These are phyloP conservation scores for Ophiocordyceps sinensis DNA, from an alignment of 2,329 filamentous ascomycete species.

Conservation along the genomic window DNA sequence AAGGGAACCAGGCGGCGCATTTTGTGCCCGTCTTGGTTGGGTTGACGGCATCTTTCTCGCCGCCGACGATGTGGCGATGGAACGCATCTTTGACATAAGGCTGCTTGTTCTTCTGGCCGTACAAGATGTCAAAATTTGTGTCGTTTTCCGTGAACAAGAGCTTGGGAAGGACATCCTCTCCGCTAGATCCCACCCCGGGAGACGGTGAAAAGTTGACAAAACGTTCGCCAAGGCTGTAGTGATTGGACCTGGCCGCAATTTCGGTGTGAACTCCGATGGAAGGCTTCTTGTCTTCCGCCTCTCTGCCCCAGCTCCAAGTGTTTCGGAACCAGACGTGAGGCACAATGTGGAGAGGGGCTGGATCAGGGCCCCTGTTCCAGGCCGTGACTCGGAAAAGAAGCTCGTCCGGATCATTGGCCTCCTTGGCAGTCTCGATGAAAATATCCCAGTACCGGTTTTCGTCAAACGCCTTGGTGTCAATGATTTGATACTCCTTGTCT, in stretches of 20 bases:
- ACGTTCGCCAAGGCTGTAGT: slow-evolving; percentile 67
- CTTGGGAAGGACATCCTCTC: slow-evolving; percentile 71
- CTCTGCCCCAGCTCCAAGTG: slow-evolving; percentile 89
- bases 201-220: slow-evolving; percentile 81
- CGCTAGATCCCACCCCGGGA: slow-evolving; percentile 63
- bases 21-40: slow-evolving; percentile 73
- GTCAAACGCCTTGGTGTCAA: slow-evolving; percentile 78
- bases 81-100: slow-evolving; percentile 93
- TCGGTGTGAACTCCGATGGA: slow-evolving; percentile 53
- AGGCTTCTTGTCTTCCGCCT: slow-evolving; percentile 63
- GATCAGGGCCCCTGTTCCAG: slow-evolving; percentile 86
- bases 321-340: slow-evolving; percentile 96
- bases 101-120: slow-evolving; percentile 62
- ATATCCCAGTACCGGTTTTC: slow-evolving; percentile 95
- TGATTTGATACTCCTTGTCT: slow-evolving; percentile 81
- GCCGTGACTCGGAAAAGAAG: slow-evolving; percentile 87
- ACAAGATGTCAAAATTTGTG: slow-evolving; percentile 69
- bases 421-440: slow-evolving; percentile 91
- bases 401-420: slow-evolving; percentile 81
- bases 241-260: slow-evolving; percentile 60
- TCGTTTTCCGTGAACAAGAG: slow-evolving; percentile 93
- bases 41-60: slow-evolving; percentile 69
- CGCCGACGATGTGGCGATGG: slow-evolving; percentile 72
- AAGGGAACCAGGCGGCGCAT: slow-evolving; percentile 79
- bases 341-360: slow-evolving; percentile 82